phyloP scores from a whole-genome alignment of 2,329 filamentous ascomycete species.

The Teratosphaeria zuluensis region DNA sequence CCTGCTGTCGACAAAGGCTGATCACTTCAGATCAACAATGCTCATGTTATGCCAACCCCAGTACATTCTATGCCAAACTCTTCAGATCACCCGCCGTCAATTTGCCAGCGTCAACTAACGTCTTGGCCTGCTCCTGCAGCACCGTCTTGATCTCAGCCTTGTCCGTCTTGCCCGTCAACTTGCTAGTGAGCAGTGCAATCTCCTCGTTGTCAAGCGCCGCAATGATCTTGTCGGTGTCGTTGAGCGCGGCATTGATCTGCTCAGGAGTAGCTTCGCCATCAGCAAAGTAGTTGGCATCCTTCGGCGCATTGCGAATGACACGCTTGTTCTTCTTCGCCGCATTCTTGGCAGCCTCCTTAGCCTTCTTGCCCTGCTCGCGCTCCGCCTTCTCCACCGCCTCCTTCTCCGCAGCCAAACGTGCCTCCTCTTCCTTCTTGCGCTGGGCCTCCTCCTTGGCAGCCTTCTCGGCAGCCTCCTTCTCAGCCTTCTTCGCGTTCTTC shows the following conservation, averaged over 20 bases:
- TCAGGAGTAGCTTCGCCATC: slow-evolving; percentile 59
- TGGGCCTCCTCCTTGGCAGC: slow-evolving; percentile 75
- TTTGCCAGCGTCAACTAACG: slow-evolving; percentile 72
- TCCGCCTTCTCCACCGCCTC: slow-evolving; percentile 79
- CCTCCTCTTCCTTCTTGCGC: slow-evolving; percentile 75
- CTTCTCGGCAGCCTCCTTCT: slow-evolving; percentile 87
- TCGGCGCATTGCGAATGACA: slow-evolving; percentile 83
- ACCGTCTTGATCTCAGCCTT: slow-evolving; percentile 75
- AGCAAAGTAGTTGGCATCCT: slow-evolving; percentile 95
- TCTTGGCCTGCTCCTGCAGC: slow-evolving; percentile 68
- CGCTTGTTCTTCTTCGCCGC: slow-evolving; percentile 99
- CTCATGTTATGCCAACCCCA: neutral
- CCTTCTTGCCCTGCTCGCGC: slow-evolving; percentile 81
- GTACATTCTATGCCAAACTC: slow-evolving; percentile 25
- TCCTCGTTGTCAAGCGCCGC: slow-evolving; percentile 84
- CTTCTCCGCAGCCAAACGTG: slow-evolving; percentile 67
- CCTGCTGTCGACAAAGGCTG: neutral
- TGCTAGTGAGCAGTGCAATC: slow-evolving; percentile 70
- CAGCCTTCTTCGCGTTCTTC: slow-evolving; percentile 91
- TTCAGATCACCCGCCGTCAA: slow-evolving; percentile 76
- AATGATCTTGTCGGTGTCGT: slow-evolving; percentile 79
- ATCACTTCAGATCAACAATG: neutral
- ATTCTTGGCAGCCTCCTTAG: slow-evolving; percentile 97
- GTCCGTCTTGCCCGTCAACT: slow-evolving; percentile 69
- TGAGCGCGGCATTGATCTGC: slow-evolving; percentile 72